Conservation (phyloP, 148 eudicot species). For the Arbutus unedo region DNA sequence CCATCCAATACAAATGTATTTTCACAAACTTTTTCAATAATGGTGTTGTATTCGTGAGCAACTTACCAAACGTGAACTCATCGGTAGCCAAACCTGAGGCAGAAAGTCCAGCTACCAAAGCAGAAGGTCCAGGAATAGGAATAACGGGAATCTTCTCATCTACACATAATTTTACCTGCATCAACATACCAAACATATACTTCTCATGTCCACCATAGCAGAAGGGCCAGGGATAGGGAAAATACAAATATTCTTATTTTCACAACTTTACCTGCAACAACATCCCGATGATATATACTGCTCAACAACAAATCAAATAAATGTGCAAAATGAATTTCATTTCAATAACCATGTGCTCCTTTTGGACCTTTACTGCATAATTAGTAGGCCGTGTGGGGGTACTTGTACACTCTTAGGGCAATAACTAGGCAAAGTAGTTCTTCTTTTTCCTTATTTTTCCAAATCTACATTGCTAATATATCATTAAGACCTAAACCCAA, state of each 20-base stretch:
- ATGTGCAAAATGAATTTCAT: neutral
- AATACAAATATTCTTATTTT: slow-evolving; percentile 54
- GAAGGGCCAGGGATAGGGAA: slow-evolving; percentile 87
- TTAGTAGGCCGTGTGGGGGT: neutral
- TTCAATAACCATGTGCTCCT: neutral
- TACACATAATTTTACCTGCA: slow-evolving; percentile 74
- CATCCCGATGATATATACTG: neutral
- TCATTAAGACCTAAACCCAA: neutral
- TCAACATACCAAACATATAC: neutral
- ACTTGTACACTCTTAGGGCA: neutral
- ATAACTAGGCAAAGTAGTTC: neutral
- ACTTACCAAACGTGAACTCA: slow-evolving; percentile 85
- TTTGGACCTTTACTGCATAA: neutral
- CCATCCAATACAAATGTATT: neutral
- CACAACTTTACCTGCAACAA: slow-evolving; percentile 27
- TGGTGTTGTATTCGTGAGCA: neutral
- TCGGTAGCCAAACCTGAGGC: slow-evolving; percentile 87
- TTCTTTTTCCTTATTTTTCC: neutral
- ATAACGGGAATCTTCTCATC: slow-evolving; percentile 62
- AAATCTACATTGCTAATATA: too few species aligned
- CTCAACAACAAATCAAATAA: slow-evolving; percentile 6
- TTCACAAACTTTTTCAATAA: neutral
- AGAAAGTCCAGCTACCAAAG: slow-evolving; percentile 80
- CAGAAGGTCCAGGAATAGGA: slow-evolving; percentile 95
- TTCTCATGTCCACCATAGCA: slow-evolving; percentile 38